A percentile compares a stretch with the other conserved stretches of the same genome.
Evolutionary conservation across 2,329 filamentous ascomycete genomes (phyloP).

Genomic region (Trichoderma koningii): DNA sequence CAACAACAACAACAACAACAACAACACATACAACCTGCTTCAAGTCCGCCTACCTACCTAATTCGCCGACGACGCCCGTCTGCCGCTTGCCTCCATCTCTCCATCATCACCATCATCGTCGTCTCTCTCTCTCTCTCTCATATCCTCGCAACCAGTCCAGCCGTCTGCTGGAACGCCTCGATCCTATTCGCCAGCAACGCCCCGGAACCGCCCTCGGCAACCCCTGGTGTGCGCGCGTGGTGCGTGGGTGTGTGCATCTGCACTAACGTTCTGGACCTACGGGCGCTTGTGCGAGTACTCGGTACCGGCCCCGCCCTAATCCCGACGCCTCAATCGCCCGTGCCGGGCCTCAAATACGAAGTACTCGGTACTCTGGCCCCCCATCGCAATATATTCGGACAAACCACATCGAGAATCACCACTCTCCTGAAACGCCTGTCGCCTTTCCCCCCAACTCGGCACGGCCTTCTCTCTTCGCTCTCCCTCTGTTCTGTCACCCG

Average conservation of each 20-base stretch:
- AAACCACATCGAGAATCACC: slow-evolving; percentile 28
- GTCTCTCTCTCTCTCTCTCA: too few relatives aligned
- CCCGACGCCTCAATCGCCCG: slow-evolving; percentile 14
- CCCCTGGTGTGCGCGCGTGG: slow-evolving; percentile 28
- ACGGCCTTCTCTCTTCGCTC: neutral
- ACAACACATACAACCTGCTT: neutral
- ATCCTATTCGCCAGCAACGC: slow-evolving; percentile 24
- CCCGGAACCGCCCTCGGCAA: slow-evolving; percentile 29
- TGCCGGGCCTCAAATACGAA: slow-evolving; percentile 19
- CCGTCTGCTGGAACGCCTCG: slow-evolving; percentile 25
- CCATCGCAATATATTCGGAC: slow-evolving; percentile 27
- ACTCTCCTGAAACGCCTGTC: slow-evolving; percentile 28
- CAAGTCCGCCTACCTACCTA: slow-evolving; percentile 9
- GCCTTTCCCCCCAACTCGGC: slow-evolving; percentile 11
- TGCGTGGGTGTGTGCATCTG: slow-evolving; percentile 28
- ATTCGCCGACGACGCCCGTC: slow-evolving; percentile 8
- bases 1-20: too few relatives aligned
- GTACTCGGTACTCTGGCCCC: slow-evolving; percentile 26
- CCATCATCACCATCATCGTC: too few relatives aligned
- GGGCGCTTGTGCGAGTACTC: slow-evolving; percentile 28
- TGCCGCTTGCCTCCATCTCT: too few relatives aligned
- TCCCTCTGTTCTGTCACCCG: slow-evolving; percentile 1
- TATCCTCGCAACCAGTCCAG: slow-evolving; percentile 6
- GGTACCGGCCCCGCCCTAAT: slow-evolving; percentile 13
- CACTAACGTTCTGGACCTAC: slow-evolving; percentile 28